phyloP scores from a whole-genome alignment of 306 rosid species.

The Vicia faba region DNA sequence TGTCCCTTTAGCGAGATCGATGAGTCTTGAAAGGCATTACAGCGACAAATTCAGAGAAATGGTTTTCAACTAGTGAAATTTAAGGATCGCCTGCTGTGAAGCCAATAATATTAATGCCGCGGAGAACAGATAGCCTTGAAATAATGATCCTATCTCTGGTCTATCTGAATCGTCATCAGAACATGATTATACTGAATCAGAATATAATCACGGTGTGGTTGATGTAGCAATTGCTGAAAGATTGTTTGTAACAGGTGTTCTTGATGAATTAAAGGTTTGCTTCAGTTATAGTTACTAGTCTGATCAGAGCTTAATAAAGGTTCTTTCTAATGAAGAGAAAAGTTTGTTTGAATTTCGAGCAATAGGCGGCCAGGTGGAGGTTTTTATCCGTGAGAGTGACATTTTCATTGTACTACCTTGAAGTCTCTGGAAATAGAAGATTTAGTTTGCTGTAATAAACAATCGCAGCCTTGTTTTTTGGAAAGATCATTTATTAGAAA shows the following conservation, averaged over 20 bases:
- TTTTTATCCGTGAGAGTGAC: constrained; percentile 70
- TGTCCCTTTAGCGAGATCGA: too few relatives aligned
- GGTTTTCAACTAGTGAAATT: constrained; percentile 86
- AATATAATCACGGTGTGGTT: constrained; percentile 43
- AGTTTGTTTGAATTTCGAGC: constrained; percentile 91
- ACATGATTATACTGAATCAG: constrained; percentile 62
- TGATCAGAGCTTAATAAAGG: constrained; percentile 66
- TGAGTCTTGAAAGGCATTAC: too few relatives aligned
- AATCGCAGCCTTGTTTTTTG: constrained; percentile 68
- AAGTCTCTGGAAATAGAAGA: constrained; percentile 97
- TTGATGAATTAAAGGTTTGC: constrained; percentile 89
- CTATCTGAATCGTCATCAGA: constrained; percentile 87
- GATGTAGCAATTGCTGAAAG: constrained; percentile 57
- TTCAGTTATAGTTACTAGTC: constrained; percentile 76
- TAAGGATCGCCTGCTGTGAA: constrained; percentile 95
- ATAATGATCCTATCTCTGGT: constrained; percentile 72
- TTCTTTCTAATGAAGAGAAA: constrained; percentile 78
- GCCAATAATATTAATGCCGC: constrained; percentile 95
- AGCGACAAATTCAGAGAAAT: constrained; percentile 88
- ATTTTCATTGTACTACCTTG: constrained; percentile 80
- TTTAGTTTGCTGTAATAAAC: constrained; percentile 57
- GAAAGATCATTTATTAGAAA: constrained; percentile 80
- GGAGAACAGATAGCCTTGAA: constrained; percentile 84
- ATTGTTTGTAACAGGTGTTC: constrained; percentile 82
- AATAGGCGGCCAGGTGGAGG: constrained; percentile 97